Evolutionary conservation across 2,329 filamentous ascomycete species (phyloP).

Genomic region (Aspergillus neoniger): DNA sequence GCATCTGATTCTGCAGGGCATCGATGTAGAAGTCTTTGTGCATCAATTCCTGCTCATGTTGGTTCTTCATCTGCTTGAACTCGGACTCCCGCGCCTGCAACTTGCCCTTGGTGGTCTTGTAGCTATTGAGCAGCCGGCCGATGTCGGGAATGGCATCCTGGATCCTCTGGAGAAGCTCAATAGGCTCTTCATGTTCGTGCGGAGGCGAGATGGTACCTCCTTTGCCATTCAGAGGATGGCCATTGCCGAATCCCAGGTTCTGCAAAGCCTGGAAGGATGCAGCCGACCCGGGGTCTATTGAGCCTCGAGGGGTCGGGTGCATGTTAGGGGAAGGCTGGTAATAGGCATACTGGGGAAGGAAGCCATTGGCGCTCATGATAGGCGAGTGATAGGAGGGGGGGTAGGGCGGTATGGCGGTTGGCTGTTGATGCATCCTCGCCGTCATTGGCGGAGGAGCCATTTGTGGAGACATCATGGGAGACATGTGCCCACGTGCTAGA

Average conservation of each 20-base stretch:
- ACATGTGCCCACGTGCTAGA: constrained; percentile 39
- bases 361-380: constrained; percentile 36
- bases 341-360: constrained; percentile 36
- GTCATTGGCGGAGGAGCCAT: constrained; percentile 25
- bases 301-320: constrained; percentile 32
- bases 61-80: constrained; percentile 50
- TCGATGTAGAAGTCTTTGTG: constrained; percentile 58
- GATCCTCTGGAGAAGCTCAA: constrained; percentile 47
- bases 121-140: constrained; percentile 46
- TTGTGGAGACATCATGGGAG: constrained; percentile 38
- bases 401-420: constrained; percentile 23
- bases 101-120: constrained; percentile 54
- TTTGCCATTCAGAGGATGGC: constrained; percentile 26
- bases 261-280: constrained; percentile 35
- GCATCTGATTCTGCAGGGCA: constrained; percentile 53
- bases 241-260: constrained; percentile 27
- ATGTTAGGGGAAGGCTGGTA: constrained; percentile 31
- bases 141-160: constrained; percentile 51
- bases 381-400: constrained; percentile 39
- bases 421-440: constrained; percentile 27
- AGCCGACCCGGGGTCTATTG: constrained; percentile 34
- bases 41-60: constrained; percentile 54
- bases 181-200: constrained; percentile 36
- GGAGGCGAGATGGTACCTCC: constrained; percentile 31
- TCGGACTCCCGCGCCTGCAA: constrained; percentile 52